phyloP scores from a whole-genome alignment of 495 filamentous ascomycete genomes.

The Opeltia flavorubescens region DNA sequence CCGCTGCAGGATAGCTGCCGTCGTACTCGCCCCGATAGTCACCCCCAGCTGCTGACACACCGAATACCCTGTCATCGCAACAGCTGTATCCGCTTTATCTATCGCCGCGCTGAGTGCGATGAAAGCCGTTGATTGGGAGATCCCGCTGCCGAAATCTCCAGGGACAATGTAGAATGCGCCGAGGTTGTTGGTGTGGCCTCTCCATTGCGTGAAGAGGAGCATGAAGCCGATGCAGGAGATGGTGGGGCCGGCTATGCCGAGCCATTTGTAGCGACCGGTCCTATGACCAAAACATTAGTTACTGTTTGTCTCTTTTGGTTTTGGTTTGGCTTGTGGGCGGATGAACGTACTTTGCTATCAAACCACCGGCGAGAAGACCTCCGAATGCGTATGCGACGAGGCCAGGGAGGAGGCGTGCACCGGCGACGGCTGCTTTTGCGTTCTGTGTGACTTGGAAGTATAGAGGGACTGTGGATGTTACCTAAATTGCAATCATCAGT shows the following conservation, averaged over 20 bases:
- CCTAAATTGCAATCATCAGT: conserved; percentile 13
- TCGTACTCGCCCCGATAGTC: too few species aligned
- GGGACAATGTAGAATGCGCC: conserved; percentile 52
- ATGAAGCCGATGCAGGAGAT: conserved; percentile 36
- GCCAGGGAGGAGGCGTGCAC: conserved; percentile 48
- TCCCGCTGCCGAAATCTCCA: conserved; percentile 40
- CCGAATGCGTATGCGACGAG: conserved; percentile 53
- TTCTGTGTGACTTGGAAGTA: conserved; percentile 54
- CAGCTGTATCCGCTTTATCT: conserved; percentile 35
- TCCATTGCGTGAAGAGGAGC: conserved; percentile 45
- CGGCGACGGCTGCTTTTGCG: conserved; percentile 40
- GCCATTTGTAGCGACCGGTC: conserved; percentile 44
- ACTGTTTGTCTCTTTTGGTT: too few species aligned
- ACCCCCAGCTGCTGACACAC: too few species aligned
- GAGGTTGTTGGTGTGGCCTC: conserved; percentile 41
- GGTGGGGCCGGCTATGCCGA: conserved; percentile 36
- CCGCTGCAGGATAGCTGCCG: too few species aligned
- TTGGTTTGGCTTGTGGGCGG: neutral
- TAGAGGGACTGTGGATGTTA: conserved; percentile 48
- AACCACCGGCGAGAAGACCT: conserved; percentile 40
- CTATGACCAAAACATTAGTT: conserved; percentile 11
- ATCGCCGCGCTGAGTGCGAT: conserved; percentile 41
- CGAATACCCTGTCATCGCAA: conserved; percentile 25
- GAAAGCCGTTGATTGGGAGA: conserved; percentile 38
- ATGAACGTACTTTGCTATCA: conserved; percentile 24